phyloP scores from a whole-genome alignment of 2,329 filamentous ascomycete species.

The Clarireedia paspali region DNA sequence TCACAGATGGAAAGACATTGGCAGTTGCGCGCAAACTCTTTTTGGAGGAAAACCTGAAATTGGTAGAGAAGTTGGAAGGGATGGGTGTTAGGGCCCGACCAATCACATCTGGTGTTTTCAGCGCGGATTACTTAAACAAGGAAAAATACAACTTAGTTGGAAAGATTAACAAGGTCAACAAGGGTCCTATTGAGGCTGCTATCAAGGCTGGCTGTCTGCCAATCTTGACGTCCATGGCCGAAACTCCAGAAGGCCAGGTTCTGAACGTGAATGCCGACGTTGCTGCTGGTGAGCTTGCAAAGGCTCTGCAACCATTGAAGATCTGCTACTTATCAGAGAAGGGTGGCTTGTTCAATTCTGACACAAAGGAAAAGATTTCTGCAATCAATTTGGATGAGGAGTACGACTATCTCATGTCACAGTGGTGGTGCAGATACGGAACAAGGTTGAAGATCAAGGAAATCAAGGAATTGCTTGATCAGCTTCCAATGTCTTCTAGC shows the following conservation, averaged over 20 bases:
- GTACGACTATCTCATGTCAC: slow-evolving; percentile 84
- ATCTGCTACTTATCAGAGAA: slow-evolving; percentile 99
- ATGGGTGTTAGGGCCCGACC: slow-evolving; percentile 85
- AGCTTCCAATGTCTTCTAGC: slow-evolving; percentile 82
- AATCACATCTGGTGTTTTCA: slow-evolving; percentile 83
- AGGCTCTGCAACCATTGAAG: slow-evolving; percentile 85
- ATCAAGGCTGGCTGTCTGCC: slow-evolving; percentile 89
- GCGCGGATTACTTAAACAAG: slow-evolving; percentile 90
- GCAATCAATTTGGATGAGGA: slow-evolving; percentile 97
- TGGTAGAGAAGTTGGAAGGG: slow-evolving; percentile 82
- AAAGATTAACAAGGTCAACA: slow-evolving; percentile 90
- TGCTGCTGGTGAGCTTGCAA: slow-evolving; percentile 85
- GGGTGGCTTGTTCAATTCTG: slow-evolving; percentile 88
- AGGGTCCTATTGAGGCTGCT: slow-evolving; percentile 79
- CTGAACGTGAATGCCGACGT: slow-evolving; percentile 98
- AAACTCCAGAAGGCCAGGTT: slow-evolving; percentile 83
- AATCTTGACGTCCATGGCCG: slow-evolving; percentile 92
- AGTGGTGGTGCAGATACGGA: slow-evolving; percentile 92
- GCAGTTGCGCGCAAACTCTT: slow-evolving; percentile 88
- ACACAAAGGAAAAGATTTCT: slow-evolving; percentile 91
- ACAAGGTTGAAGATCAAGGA: slow-evolving; percentile 96
- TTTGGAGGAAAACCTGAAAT: slow-evolving; percentile 87
- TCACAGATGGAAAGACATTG: slow-evolving; percentile 93
- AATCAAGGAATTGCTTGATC: slow-evolving; percentile 86
- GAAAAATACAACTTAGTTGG: slow-evolving; percentile 94